phyloP scores from a whole-genome alignment of 169 alveolate species.

The Plasmodium gonderi region DNA sequence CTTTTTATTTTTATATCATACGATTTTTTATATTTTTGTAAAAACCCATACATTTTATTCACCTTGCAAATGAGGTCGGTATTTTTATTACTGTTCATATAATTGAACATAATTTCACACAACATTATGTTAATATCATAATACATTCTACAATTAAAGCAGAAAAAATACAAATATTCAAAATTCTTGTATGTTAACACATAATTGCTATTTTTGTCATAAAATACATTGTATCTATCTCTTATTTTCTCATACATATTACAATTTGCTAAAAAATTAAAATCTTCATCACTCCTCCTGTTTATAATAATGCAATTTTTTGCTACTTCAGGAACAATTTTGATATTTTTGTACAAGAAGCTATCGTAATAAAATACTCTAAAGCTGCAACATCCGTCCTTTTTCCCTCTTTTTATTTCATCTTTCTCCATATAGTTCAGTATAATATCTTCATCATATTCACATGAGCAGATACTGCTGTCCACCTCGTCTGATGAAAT shows the following conservation, averaged over 20 bases:
- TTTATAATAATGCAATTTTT: conserved; percentile 13
- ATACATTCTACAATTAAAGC: conserved; percentile 20
- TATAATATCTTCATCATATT: conserved; percentile 19
- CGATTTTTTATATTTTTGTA: conserved; percentile 10
- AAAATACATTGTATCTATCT: conserved; percentile 5
- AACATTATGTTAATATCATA: conserved; percentile 21
- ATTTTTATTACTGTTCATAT: not conserved
- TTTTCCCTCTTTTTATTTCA: not conserved
- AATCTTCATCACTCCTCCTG: conserved; percentile 14
- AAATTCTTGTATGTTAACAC: conserved; percentile 8
- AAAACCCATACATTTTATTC: not conserved
- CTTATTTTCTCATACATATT: conserved; percentile 9
- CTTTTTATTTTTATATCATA: conserved; percentile 42
- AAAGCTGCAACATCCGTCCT: not conserved
- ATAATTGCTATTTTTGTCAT: conserved; percentile 6
- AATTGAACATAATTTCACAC: not conserved
- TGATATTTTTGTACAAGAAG: not conserved
- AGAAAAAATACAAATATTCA: conserved; percentile 24
- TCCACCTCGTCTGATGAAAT: not conserved
- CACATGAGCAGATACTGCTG: not conserved
- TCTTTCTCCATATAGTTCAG: not conserved
- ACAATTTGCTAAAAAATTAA: not conserved
- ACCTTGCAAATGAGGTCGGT: not conserved
- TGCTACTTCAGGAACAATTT: not conserved
- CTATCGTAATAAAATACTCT: conserved; percentile 7